Base-by-base conservation (phyloP, 306 rosid species). In the Fragaria iinumae region DNA sequence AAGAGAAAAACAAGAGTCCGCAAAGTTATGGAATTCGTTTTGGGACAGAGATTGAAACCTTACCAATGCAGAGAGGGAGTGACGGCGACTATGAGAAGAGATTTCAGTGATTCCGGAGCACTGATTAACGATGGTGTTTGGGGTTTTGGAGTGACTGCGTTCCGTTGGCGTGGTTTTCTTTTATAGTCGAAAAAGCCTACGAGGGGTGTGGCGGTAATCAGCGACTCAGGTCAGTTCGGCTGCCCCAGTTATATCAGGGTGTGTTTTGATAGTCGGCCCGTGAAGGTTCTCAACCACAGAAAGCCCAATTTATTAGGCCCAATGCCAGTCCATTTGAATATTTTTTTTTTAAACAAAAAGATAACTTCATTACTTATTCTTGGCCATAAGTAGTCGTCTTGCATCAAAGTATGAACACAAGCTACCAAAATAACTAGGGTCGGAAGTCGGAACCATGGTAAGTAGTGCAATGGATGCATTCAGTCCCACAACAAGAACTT, bases 101-200 rank as follows among this genome's bases (percentile, higher is more conserved):
- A 16, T 8, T 64, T 0, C 11, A 32, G 44, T 2, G 21, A 64
- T 14, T 64, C 6, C 18, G 36, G 41, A 62, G 67, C 43, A 14
- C 43, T 6, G 43, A 29, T 43, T 0, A 36, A 18, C 47, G 47
- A 43, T 65, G 69, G 38, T 16, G 43, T 32, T 64, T 2, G 25
- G 45, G 45, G 44, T 32, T 64, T 63, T 62, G 68, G 68, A 63
- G 21, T 13, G 68, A 63, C 68, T 63, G 68, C 68, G 43, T 62
- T 23, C 25, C 8, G 36, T 1, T 59, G 23, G 57, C 48, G 4
- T 16, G 59, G 74, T 50, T 71, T 38, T 6, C 6, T 38, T 38
- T 72, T 72, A 72, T 36, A 5, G 75, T 52, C 13, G 10, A 4
- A 49, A 38, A 49, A 8, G 43, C 45, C 16, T 16, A 2, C 1